Conservation (phyloP, 352 stramenopile species). For the Globisporangium uncinulatum region DNA sequence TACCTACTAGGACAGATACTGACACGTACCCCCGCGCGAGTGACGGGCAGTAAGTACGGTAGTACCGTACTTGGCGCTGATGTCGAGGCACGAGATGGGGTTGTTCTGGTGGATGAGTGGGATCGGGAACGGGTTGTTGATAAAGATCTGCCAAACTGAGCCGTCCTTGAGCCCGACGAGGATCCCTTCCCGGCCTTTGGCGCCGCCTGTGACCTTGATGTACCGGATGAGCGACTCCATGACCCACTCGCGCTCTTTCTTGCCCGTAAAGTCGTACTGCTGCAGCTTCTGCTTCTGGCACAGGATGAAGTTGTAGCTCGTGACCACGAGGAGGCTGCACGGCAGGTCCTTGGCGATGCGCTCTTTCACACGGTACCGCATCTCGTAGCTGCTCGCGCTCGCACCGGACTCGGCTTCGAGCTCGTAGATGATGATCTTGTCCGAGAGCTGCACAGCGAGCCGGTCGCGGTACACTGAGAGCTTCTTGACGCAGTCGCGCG, state of each 20-base stretch:
- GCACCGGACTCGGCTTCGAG: slow-evolving; percentile 53
- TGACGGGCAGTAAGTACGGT: background rate
- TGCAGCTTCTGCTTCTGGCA: slow-evolving; percentile 91
- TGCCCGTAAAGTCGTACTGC: slow-evolving; percentile 87
- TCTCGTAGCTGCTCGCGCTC: slow-evolving; percentile 71
- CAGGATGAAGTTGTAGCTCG: slow-evolving; percentile 88
- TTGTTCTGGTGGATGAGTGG: slow-evolving; percentile 85
- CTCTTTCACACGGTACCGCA: slow-evolving; percentile 92
- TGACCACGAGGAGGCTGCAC: slow-evolving; percentile 88
- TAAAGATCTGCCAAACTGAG: slow-evolving; percentile 89
- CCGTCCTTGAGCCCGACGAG: slow-evolving; percentile 92
- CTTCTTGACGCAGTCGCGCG: slow-evolving; percentile 92
- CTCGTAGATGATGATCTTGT: slow-evolving; percentile 94
- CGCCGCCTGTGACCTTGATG: slow-evolving; percentile 91
- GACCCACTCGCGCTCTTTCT: slow-evolving; percentile 84
- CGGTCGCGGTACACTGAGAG: slow-evolving; percentile 91
- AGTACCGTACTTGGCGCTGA: slow-evolving; percentile 74
- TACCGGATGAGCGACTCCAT: slow-evolving; percentile 88
- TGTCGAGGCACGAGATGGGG: slow-evolving; percentile 86
- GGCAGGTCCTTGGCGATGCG: slow-evolving; percentile 80
- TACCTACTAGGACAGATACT: no score
- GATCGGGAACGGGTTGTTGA: slow-evolving; percentile 94
- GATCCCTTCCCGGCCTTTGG: slow-evolving; percentile 82
- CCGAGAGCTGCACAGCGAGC: slow-evolving; percentile 91
- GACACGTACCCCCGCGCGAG: background rate